phyloP scores from a whole-genome alignment of 441 rosid genomes.

The Manihot esculenta region DNA sequence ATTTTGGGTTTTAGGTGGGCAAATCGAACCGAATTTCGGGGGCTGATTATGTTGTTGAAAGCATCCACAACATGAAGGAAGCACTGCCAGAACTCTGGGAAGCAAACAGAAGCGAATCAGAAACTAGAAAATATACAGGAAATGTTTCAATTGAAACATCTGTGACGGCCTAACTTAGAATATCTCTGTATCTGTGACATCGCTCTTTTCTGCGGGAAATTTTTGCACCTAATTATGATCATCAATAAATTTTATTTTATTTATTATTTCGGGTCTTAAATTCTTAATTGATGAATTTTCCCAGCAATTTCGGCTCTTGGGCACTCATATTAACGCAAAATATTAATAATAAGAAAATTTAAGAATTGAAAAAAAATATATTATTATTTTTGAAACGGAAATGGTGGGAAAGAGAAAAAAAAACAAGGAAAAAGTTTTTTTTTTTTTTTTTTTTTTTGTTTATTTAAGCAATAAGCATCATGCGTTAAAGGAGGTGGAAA shows the following conservation, averaged over 20 bases:
- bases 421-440: too few species aligned
- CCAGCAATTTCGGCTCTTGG: too few species aligned
- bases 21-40: constrained; percentile 61
- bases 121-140: constrained; percentile 43
- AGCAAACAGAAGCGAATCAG: constrained; percentile 40
- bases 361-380: too few species aligned
- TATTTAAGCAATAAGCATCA: too few species aligned
- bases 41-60: constrained; percentile 79
- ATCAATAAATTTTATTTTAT: background rate
- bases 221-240: background rate
- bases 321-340: too few species aligned
- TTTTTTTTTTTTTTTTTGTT: too few species aligned
- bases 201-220: background rate
- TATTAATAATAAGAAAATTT: too few species aligned
- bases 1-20: constrained; percentile 51
- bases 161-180: constrained; percentile 59
- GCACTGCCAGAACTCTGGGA: constrained; percentile 87
- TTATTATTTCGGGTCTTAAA: too few species aligned
- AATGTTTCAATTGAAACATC: constrained; percentile 65
- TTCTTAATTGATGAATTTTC: background rate
- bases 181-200: background rate
- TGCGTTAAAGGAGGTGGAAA: background rate
- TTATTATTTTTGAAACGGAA: too few species aligned
- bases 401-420: too few species aligned
- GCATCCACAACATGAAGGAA: constrained; percentile 83